Conservation (phyloP, 495 filamentous ascomycete species). For the Penicillium subrubescens region DNA sequence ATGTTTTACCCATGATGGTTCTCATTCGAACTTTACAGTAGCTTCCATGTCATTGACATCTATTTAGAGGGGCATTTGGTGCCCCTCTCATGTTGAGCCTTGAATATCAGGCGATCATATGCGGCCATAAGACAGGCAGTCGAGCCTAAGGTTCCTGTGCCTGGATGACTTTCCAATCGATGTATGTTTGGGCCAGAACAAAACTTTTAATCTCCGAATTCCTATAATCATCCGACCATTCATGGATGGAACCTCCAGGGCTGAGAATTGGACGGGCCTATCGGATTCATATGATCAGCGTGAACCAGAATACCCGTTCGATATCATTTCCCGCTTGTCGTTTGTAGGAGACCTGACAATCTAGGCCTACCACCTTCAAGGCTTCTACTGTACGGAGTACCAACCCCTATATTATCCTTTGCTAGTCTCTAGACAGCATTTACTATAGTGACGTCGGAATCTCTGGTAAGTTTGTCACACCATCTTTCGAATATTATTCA, state of each 20-base stretch:
- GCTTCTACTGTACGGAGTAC: not conserved
- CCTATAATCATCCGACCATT: not conserved
- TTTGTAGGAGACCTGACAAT: not conserved
- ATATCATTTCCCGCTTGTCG: not conserved
- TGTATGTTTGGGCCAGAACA: not conserved
- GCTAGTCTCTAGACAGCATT: not conserved
- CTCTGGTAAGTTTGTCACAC: not conserved
- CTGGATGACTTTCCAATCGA: not conserved
- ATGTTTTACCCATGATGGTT: too few species aligned
- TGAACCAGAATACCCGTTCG: not conserved
- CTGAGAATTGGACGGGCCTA: not conserved
- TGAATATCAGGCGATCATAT: not conserved
- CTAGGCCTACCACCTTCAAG: not conserved
- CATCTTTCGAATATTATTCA: not conserved
- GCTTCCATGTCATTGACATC: too few species aligned
- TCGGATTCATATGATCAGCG: not conserved
- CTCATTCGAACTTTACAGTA: too few species aligned
- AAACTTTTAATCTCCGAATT: not conserved
- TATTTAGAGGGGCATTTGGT: not conserved
- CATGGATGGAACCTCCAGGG: not conserved
- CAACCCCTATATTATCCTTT: not conserved
- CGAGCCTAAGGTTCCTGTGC: not conserved
- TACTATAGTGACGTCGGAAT: not conserved
- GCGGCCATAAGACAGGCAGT: not conserved
- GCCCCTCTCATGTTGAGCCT: not conserved